Conservation (phyloP, 805 yeast genomes). For the Pichia cephalocereana region DNA sequence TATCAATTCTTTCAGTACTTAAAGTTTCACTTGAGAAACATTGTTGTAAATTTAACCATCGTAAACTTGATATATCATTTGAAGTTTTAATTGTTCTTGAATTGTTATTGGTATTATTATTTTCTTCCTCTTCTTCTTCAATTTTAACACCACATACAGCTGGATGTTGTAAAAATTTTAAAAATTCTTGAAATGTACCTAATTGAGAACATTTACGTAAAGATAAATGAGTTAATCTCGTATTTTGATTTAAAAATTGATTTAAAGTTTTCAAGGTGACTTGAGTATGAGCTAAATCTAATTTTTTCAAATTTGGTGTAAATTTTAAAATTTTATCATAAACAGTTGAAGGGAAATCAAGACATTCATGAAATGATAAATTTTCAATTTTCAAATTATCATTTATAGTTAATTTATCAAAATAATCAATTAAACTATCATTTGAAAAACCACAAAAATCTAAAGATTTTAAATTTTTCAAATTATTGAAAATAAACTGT, state of each 20-base stretch:
- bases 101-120: neutral
- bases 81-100: neutral
- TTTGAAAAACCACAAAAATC: slow-evolving; percentile 89
- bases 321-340: slow-evolving; percentile 51
- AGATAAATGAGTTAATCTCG: slow-evolving; percentile 66
- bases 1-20: slow-evolving; percentile 3
- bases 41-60: slow-evolving; percentile 46
- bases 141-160: slow-evolving; percentile 29
- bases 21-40: slow-evolving; percentile 37
- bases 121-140: slow-evolving; percentile 7
- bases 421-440: slow-evolving; percentile 48
- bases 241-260: slow-evolving; percentile 42
- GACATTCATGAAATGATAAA: slow-evolving; percentile 81
- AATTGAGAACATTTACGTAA: slow-evolving; percentile 56
- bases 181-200: slow-evolving; percentile 58
- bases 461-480: slow-evolving; percentile 52
- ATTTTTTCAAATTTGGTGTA: slow-evolving; percentile 45
- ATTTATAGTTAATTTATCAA: slow-evolving; percentile 32
- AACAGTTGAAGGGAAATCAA: slow-evolving; percentile 55
- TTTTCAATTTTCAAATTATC: slow-evolving; percentile 26
- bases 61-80: slow-evolving; percentile 20
- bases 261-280: slow-evolving; percentile 55
- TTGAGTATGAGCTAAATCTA: slow-evolving; percentile 77
- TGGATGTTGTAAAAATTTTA: slow-evolving; percentile 63
- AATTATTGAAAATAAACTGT: slow-evolving; percentile 41